Base-by-base conservation (phyloP, 1,284 basidiomycete genomes). In the Nidula niveotomentosa region DNA sequence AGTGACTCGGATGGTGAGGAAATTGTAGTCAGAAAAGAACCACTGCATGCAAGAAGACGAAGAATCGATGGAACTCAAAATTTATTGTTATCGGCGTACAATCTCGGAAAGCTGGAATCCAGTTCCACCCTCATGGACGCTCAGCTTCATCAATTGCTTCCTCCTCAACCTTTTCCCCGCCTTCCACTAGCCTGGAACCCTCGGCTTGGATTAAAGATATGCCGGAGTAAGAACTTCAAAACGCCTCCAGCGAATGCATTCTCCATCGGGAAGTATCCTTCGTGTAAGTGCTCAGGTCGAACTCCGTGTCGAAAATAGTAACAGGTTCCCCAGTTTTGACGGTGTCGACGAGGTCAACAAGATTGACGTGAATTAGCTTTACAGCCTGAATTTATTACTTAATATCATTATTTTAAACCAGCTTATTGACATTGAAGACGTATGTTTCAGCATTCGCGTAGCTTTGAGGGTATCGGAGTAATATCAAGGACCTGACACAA, bases 291-390 rank as follows among this genome's bases (percentile, higher is more conserved):
- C 56, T 58, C 1, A 63, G 49, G 2, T 35, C 55, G 3, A 3
- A 30, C 43, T 63, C 62, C 7, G 49, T 34, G 0, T 30, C 1
- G 54, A 63, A 61, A 5, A 35, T 13, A 1, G 2, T n/a, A 8
- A 61, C 34, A 1, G 51, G 36, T 12, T 45, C 23, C 5, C 30
- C 35, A 12, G 47, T 56, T 7, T 56, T 51, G 5, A 36, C 54
- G 2, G 5, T 41, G 34, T 67, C 61, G 8, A 65, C 61, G 13
- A 72, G 47, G 52, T 72, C 70, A 30, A 70, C 62, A 10, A 72
- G 58, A 48, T 72, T 71, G 13, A 70, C 65, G 48, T 69, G 62
- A 1, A 56, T 58, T 5, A 34, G n/a, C 8, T 53, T 52, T 3
- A 70, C 62, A 33, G 58, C 55, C 70, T 72, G 34, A 17, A 51